These are phyloP conservation scores for Lodderomyces jiufengensis DNA, from an alignment of 1,139 yeast genomes.

Conservation along the genomic window DNA sequence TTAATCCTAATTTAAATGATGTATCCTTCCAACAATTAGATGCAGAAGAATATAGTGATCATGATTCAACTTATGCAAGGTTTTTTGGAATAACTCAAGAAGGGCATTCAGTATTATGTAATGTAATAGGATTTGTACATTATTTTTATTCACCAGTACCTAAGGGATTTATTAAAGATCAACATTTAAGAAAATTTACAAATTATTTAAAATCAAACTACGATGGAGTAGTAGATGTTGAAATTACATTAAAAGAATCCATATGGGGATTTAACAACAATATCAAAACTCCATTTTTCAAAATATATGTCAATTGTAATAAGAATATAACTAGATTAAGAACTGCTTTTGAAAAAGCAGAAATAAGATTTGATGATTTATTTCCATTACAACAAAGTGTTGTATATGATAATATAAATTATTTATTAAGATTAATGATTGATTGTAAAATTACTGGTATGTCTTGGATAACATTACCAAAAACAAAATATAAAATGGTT, in stretches of 20 bases:
- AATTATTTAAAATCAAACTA: slow-evolving; percentile 48
- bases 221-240: slow-evolving; percentile 59
- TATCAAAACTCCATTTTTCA: slow-evolving; percentile 73
- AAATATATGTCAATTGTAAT: slow-evolving; percentile 65
- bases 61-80: slow-evolving; percentile 63
- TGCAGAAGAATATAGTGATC: slow-evolving; percentile 74
- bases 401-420: slow-evolving; percentile 88
- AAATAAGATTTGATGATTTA: slow-evolving; percentile 58
- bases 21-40: slow-evolving; percentile 88
- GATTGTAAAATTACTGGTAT: slow-evolving; percentile 92
- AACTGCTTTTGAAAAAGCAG: slow-evolving; percentile 81
- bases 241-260: slow-evolving; percentile 70
- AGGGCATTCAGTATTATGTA: slow-evolving; percentile 87
- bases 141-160: slow-evolving; percentile 94
- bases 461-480: slow-evolving; percentile 95
- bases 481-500: slow-evolving; percentile 57
- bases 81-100: slow-evolving; percentile 89
- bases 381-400: slow-evolving; percentile 59
- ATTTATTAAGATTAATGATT: slow-evolving; percentile 80
- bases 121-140: slow-evolving; percentile 83
- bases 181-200: slow-evolving; percentile 47
- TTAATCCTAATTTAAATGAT: slow-evolving; percentile 48
- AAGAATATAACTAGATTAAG: slow-evolving; percentile 64
- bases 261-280: slow-evolving; percentile 93
- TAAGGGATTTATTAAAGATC: slow-evolving; percentile 59